Base-by-base conservation (phyloP, 176 grass and related monocot species). In the Phoenix dactylifera region DNA sequence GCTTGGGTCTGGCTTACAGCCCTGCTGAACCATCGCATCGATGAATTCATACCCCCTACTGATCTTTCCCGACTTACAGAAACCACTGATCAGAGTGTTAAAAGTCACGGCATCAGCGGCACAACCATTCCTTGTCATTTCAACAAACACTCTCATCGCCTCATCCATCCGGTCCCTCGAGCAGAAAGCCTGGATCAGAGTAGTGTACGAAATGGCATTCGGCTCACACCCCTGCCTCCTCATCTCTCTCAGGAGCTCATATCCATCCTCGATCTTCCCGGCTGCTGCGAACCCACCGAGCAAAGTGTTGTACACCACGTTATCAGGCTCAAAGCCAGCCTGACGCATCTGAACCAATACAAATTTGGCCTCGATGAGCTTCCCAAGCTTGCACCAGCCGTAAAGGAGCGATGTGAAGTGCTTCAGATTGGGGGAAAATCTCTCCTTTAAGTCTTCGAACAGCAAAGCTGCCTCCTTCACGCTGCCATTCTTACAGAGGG, bases 291-390 rank as follows among this genome's bases (percentile, higher is more conserved):
- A 85, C 2, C 81, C 93, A 18, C 77, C 81, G 22, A 97, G 81
- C 67, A 97, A 78, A n/a, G 87, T 91, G 78, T 97, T 97, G 70
- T 82, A 97, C 49, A 82, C 84, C 35, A 97, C 93, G 14, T 78
- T 67, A 67, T 97, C 87, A 26, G 88, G 84, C 61, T 80, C 81
- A 53, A 97, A 78, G 25, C 60, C 87, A 1, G 78, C 65, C 55
- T 80, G 50, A 49, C 79, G 82, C 81, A 91, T 91, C 77, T 89
- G 92, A 28, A 83, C 72, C 49, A 97, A 82, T 32, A 97, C 84
- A 73, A 79, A 70, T 66, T 91, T 97, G 63, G 92, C 92, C 65
- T 97, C 92, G 52, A 88, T 79, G 12, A 97, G 84, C 71, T 91
- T 97, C 24, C 84, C 87, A 18, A 78, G 75, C 68, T 83, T 82